Base-by-base conservation (phyloP, 1,284 basidiomycete genomes). In the Rhodotorula sp. region DNA sequence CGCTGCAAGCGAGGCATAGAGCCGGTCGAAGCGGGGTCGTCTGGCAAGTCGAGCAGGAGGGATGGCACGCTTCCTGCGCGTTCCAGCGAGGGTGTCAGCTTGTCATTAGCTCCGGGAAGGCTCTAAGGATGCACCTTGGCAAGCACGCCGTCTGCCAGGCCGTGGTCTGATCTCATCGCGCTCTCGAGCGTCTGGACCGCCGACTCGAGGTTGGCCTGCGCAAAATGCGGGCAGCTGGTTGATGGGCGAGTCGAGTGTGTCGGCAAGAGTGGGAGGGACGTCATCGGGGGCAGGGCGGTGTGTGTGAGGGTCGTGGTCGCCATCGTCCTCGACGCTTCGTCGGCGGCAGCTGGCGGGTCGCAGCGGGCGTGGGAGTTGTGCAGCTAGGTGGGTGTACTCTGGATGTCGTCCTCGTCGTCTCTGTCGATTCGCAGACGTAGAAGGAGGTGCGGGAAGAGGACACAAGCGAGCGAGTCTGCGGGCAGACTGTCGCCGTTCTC, bases 1-100 rank as follows among this genome's bases (percentile, higher is more conserved):
- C 27, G 9, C 22, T 58, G 66, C 72, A 73, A 1, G 47, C 46
- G 30, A 73, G 53, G 59, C 72, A 73, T 2, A 68, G 30, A 39
- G 66, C 56, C 6, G 71, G 58, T 9, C 71, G 57, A 11, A 64
- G 49, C 6, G 70, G 51, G 9, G 46, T 13, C 6, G 62, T 20
- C 4, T n/a, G 29, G 54, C 65, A 71, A 22, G 55, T 58, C 36
- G 62, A 57, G 59, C 69, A 71, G 10, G 57, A 17, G 4, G 52
- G 61, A 51, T 15, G 22, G 8, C 24, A 8, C 4, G 46, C 1
- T 1, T 20, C 20, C 58, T 60, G 52, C 30, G 13, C 34, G 34
- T 20, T 22, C 22, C 15, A 13, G 4, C 29, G 39, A 15, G 39
- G 20, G 9, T 10, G 44, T 58, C 27, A 47, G 44, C 44, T 9